These are phyloP conservation scores for Ramaria sp. DNA, from an alignment of 768 basidiomycete genomes.

Conservation along the genomic window DNA sequence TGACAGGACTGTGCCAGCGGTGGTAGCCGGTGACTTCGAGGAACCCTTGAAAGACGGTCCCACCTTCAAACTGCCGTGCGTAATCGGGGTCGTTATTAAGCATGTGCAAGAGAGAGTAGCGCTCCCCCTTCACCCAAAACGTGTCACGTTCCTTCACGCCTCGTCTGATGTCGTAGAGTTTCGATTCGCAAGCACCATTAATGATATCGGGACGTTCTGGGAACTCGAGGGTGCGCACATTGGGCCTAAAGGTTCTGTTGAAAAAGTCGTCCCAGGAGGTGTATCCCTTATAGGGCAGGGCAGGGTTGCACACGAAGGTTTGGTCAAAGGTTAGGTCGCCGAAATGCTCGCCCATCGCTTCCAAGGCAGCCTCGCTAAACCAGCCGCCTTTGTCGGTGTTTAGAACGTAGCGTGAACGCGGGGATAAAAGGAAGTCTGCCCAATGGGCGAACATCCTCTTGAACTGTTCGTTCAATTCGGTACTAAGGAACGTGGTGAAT, in stretches of 20 bases:
- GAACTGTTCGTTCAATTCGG: slow-evolving; percentile 34
- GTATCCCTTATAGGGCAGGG: slow-evolving; percentile 32
- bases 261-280: slow-evolving; percentile 49
- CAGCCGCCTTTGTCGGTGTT: slow-evolving; percentile 30
- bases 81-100: slow-evolving; percentile 30
- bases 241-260: slow-evolving; percentile 24
- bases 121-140: slow-evolving; percentile 55
- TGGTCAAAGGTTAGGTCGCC: slow-evolving; percentile 22
- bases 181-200: slow-evolving; percentile 44
- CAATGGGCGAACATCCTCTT: slow-evolving; percentile 42
- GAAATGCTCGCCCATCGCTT: slow-evolving; percentile 9
- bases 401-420: slow-evolving; percentile 32
- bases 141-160: slow-evolving; percentile 31
- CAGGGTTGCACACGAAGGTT: slow-evolving; percentile 31
- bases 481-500: slow-evolving; percentile 25
- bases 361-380: slow-evolving; percentile 30
- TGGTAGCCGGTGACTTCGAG: slow-evolving; percentile 46
- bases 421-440: slow-evolving; percentile 36
- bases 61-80: slow-evolving; percentile 37
- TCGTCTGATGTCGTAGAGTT: slow-evolving; percentile 29
- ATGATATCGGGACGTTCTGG: slow-evolving; percentile 35
- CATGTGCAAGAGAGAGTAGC: slow-evolving; percentile 50
- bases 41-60: slow-evolving; percentile 47
- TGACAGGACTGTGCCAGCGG: slow-evolving; percentile 53
- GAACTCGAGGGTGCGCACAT: slow-evolving; percentile 13